A percentile compares a stretch with the other conserved stretches of the same genome.
Evolutionary conservation across 2,329 filamentous ascomycete species (phyloP).

Genomic region (Colletotrichum cuscutae): DNA sequence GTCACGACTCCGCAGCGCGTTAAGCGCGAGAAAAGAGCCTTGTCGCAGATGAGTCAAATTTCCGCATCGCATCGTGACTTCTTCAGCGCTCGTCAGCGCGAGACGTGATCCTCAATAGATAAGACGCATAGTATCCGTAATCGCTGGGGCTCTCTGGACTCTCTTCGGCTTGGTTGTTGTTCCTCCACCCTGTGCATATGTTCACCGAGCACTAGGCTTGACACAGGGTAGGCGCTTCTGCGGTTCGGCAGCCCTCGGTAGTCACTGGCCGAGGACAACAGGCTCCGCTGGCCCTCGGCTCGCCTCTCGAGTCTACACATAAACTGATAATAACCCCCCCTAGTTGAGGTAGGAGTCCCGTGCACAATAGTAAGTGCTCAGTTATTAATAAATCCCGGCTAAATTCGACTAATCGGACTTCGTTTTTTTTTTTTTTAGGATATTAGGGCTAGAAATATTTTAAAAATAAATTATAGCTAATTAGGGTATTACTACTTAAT

Average conservation of each 20-base stretch:
- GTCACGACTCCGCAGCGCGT: constrained; percentile 13
- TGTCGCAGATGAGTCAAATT: constrained; percentile 28
- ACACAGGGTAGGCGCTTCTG: constrained; percentile 15
- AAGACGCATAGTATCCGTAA: constrained; percentile 18
- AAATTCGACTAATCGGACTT: too few species aligned
- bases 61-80: constrained; percentile 27
- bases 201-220: not conserved
- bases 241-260: constrained; percentile 28
- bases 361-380: too few species aligned
- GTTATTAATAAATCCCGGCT: too few species aligned
- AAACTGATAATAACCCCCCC: too few species aligned
- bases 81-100: constrained; percentile 30
- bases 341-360: too few species aligned
- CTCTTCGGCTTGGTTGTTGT: not conserved
- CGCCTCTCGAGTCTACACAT: not conserved
- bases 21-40: constrained; percentile 25
- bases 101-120: constrained; percentile 28
- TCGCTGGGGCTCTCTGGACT: not conserved
- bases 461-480: too few species aligned
- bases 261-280: constrained; percentile 22
- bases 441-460: too few species aligned
- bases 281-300: constrained; percentile 21
- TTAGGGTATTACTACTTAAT: too few species aligned
- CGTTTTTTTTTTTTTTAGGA: too few species aligned
- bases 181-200: constrained; percentile 12